Percentiles rank a stretch among this genome's conserved stretches.
These are phyloP conservation scores for Monilinia vaccinii-corymbosi DNA, from an alignment of 2,329 filamentous ascomycete genomes.

Conservation along the genomic window DNA sequence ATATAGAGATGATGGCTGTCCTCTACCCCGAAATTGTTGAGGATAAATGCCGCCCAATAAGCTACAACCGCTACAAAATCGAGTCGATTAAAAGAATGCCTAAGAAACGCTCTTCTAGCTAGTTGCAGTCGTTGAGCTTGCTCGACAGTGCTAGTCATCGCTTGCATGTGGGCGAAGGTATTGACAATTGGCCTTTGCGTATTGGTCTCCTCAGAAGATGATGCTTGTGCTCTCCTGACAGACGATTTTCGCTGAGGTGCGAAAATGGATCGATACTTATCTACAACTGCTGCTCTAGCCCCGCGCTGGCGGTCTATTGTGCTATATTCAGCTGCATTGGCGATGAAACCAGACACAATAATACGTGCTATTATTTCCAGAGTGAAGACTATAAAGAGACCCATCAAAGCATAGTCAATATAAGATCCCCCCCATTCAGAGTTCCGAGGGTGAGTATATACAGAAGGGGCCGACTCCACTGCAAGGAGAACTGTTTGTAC, in stretches of 20 bases:
- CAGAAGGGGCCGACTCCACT: slow-evolving; percentile 67
- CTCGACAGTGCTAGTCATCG: slow-evolving; percentile 49
- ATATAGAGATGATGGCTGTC: slow-evolving; percentile 66
- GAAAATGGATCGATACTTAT: slow-evolving; percentile 72
- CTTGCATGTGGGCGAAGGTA: slow-evolving; percentile 46
- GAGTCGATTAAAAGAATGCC: slow-evolving; percentile 90
- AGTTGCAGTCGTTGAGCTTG: slow-evolving; percentile 78
- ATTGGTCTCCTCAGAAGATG: slow-evolving; percentile 15
- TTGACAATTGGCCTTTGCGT: slow-evolving; percentile 22
- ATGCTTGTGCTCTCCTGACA: slow-evolving; percentile 16
- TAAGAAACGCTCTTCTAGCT: slow-evolving; percentile 81
- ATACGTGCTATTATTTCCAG: slow-evolving; percentile 74
- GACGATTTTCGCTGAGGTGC: slow-evolving; percentile 60
- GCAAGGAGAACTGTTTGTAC: slow-evolving; percentile 82
- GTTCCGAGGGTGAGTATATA: slow-evolving; percentile 53
- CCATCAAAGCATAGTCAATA: slow-evolving; percentile 51
- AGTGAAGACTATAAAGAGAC: slow-evolving; percentile 82
- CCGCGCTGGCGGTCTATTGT: slow-evolving; percentile 75
- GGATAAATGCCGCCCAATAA: slow-evolving; percentile 82
- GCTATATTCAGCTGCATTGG: slow-evolving; percentile 88
- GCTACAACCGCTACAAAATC: slow-evolving; percentile 93
- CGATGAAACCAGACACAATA: slow-evolving; percentile 85
- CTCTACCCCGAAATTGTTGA: slow-evolving; percentile 64
- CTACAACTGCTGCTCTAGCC: slow-evolving; percentile 61
- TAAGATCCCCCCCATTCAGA: slow-evolving; percentile 51